Percentiles rank a stretch among this genome's conserved stretches.
phyloP scores from a whole-genome alignment of 352 stramenopile genomes.

The Phytophthora pinifolia region DNA sequence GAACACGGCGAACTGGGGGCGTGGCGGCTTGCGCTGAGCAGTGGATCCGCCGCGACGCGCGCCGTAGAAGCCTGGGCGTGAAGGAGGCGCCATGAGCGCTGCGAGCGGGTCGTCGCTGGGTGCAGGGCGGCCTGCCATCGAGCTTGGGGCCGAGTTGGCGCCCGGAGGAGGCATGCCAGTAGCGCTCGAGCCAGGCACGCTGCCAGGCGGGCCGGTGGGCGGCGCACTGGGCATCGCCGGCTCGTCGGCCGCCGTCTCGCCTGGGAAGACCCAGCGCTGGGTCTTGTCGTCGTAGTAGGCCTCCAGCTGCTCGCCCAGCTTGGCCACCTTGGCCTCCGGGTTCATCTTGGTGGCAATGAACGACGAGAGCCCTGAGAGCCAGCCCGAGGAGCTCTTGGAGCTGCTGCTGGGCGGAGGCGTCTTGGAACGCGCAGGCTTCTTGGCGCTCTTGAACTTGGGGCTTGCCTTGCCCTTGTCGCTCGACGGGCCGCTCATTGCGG shows the following conservation, averaged over 20 bases:
- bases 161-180: constrained; percentile 40
- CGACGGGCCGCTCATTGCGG: constrained; percentile 41
- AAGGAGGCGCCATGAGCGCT: constrained; percentile 75
- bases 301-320: constrained; percentile 77
- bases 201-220: constrained; percentile 64
- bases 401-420: constrained; percentile 74
- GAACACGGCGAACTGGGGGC: constrained; percentile 87
- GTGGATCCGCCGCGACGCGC: constrained; percentile 28
- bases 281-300: constrained; percentile 81
- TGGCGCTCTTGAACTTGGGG: constrained; percentile 62
- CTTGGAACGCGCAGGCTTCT: constrained; percentile 71
- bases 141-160: constrained; percentile 66
- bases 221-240: constrained; percentile 63
- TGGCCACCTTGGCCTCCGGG: constrained; percentile 79
- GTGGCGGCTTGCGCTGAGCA: constrained; percentile 51
- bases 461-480: constrained; percentile 77
- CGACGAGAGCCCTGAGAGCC: constrained; percentile 61
- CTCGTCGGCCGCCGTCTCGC: constrained; percentile 68
- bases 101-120: constrained; percentile 64
- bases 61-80: constrained; percentile 40
- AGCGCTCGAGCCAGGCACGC: constrained; percentile 38
- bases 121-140: constrained; percentile 43
- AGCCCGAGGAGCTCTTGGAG: constrained; percentile 51
- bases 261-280: constrained; percentile 89
- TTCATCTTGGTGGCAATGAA: constrained; percentile 83